Base-by-base conservation (phyloP, 2,329 filamentous ascomycete species). In the Phymatotrichopsis omnivora region DNA sequence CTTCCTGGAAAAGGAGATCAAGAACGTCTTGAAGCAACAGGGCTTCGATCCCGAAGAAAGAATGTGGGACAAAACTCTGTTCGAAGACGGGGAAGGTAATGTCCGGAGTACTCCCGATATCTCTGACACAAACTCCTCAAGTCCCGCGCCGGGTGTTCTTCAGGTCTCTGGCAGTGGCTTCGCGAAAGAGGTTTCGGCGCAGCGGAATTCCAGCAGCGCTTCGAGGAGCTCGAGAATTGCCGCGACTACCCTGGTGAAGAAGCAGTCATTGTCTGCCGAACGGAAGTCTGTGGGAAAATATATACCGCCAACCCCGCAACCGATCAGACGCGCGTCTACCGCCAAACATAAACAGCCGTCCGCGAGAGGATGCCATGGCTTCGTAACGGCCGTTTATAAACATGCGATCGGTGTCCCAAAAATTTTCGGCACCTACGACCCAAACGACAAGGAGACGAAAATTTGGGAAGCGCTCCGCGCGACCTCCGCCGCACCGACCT, bases 1-100 rank as follows among this genome's bases (percentile, higher is more conserved):
- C 34, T 87, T 85, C 64, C 71, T 96, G 36, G 89, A 96, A 64
- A 85, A 94, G 56, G 87, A 86, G 3, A 95, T 95, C 59, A 78
- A 77, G 61, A 16, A 22, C 5, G 48, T 51, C 16, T 22, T 51
- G 12, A 35, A 20, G 5, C 14, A 45, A 12, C 30, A 30, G 12
- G 40, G 45, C 20, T 51, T 51, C 7, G 45, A 44, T 6, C 10
- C 45, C 5, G 45, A 51, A 35, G 82, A 93, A 58, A 85, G 82
- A 54, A 87, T 96, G n/a, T 72, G 81, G 51, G 83, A 93, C 60
- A 80, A 87, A 62, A 95, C 87, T 0, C 68, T 87, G 7, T 80
- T 76, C 52, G 80, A 85, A 49, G 72, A 73, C 7, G 12, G 14
- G n/a, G 14, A 42, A 3, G n/a, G n/a, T n/a, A n/a, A n/a, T n/a